Evolutionary conservation across 139 green algal species (phyloP).

Genomic region (Chlamydomonas sp.): DNA sequence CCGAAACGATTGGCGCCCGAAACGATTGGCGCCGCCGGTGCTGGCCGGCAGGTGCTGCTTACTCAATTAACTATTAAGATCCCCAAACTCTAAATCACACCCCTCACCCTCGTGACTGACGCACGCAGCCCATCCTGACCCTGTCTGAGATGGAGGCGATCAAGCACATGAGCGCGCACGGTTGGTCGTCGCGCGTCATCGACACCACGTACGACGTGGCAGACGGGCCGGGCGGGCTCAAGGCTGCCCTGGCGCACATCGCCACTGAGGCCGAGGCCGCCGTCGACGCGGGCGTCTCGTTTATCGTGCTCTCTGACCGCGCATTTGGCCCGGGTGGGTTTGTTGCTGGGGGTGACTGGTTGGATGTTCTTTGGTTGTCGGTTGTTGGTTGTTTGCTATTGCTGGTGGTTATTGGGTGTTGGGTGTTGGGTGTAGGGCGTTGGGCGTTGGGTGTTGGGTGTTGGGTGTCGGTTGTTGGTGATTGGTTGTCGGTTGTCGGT

Average conservation of each 20-base stretch:
- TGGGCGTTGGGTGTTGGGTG: no score
- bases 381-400: no score
- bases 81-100: background rate
- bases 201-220: conserved; percentile 75
- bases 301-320: conserved; percentile 75
- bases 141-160: conserved; percentile 76
- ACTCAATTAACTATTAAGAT: no score
- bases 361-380: conserved; percentile 52
- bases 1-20: no score
- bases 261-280: conserved; percentile 61
- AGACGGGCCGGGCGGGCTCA: conserved; percentile 65
- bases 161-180: conserved; percentile 54
- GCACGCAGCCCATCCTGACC: conserved; percentile 70
- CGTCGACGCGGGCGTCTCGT: conserved; percentile 65
- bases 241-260: conserved; percentile 64
- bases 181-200: conserved; percentile 68
- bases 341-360: conserved; percentile 13
- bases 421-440: no score
- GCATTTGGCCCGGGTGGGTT: conserved; percentile 26
- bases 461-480: no score
- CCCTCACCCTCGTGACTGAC: conserved; percentile 9
- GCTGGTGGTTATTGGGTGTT: no score
- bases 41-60: no score
- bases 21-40: no score
- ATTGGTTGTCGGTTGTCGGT: no score